Conservation (phyloP, 306 rosid species). For the Gynostemma pentaphyllum region DNA sequence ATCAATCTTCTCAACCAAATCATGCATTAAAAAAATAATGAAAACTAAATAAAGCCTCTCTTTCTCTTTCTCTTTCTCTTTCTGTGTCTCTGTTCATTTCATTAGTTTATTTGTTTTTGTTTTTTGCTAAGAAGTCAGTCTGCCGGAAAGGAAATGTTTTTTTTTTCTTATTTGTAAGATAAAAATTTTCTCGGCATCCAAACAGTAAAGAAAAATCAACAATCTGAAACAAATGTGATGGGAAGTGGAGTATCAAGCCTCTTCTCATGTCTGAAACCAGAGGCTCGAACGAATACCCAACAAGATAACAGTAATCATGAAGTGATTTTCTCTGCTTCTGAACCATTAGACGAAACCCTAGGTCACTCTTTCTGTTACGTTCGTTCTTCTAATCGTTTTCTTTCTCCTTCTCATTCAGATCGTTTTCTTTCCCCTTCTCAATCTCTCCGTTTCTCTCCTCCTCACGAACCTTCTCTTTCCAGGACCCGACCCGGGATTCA, state of each 20-base stretch:
- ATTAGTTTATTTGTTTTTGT: slow-evolving; percentile 10
- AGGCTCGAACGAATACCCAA: slow-evolving; percentile 21
- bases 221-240: slow-evolving; percentile 75
- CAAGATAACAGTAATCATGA: slow-evolving; percentile 34
- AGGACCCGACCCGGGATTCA: slow-evolving; percentile 39
- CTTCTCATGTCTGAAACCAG: slow-evolving; percentile 59
- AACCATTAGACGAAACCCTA: slow-evolving; percentile 87
- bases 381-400: slow-evolving; percentile 71
- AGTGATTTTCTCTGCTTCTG: slow-evolving; percentile 34
- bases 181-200: slow-evolving; percentile 23
- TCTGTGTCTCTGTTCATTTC: not conserved
- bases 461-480: slow-evolving; percentile 28
- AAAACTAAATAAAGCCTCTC: slow-evolving; percentile 8
- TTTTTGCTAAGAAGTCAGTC: slow-evolving; percentile 17
- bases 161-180: slow-evolving; percentile 9
- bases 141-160: slow-evolving; percentile 30
- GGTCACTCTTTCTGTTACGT: slow-evolving; percentile 97
- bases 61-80: too few relatives aligned
- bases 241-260: slow-evolving; percentile 68
- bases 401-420: slow-evolving; percentile 71
- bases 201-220: too few relatives aligned
- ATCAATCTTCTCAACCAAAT: slow-evolving; percentile 17
- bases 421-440: slow-evolving; percentile 71
- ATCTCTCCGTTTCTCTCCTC: slow-evolving; percentile 77
- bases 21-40: not conserved